Evolutionary conservation across 106 monocot genomes (phyloP).

Genomic region (Xerophyta viscosa): DNA sequence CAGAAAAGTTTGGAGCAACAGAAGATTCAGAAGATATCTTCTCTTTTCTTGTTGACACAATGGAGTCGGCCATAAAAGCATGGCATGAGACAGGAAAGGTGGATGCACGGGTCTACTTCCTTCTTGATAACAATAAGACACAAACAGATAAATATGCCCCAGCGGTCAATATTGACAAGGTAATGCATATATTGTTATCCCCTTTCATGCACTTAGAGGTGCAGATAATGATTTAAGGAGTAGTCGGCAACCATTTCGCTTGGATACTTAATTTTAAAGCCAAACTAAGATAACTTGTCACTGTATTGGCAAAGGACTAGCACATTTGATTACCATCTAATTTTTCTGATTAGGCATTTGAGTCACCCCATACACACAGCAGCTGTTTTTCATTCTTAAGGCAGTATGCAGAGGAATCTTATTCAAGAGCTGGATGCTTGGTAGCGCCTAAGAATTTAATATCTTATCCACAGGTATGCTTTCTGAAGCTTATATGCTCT

Average conservation of each 20-base stretch:
- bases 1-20: conserved; percentile 29
- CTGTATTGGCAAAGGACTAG: no score
- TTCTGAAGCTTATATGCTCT: neutral
- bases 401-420: conserved; percentile 84
- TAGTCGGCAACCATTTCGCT: no score
- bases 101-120: conserved; percentile 70
- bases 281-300: no score
- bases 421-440: conserved; percentile 80
- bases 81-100: conserved; percentile 75
- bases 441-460: conserved; percentile 64
- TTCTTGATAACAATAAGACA: conserved; percentile 66
- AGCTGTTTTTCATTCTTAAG: conserved; percentile 78
- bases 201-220: no score
- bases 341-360: conserved; percentile 67
- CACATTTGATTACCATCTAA: no score
- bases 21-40: conserved; percentile 45
- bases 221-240: no score
- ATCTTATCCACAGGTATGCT: conserved; percentile 84
- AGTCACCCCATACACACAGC: conserved; percentile 79
- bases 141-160: conserved; percentile 70
- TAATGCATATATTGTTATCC: conserved; percentile 4
- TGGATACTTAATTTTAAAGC: no score
- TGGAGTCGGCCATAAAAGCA: conserved; percentile 72
- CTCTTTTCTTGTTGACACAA: conserved; percentile 50
- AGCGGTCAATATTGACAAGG: conserved; percentile 89